Conservation (phyloP, 306 rosid species). For the Prosopis cineraria region DNA sequence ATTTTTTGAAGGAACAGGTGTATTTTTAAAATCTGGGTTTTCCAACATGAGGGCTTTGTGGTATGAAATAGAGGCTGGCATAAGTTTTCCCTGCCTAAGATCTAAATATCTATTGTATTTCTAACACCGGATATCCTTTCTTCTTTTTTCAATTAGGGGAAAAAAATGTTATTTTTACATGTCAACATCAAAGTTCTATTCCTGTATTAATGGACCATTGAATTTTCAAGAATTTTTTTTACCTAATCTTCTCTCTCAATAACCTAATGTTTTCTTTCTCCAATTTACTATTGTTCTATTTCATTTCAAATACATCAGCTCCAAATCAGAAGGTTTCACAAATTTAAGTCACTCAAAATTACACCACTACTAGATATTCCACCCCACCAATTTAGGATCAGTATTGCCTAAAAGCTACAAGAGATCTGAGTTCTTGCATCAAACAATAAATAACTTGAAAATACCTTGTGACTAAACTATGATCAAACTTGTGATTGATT, state of each 20-base stretch:
- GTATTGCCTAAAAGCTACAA: conserved; percentile 11
- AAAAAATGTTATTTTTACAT: neutral
- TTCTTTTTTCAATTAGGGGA: neutral
- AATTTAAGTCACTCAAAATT: neutral
- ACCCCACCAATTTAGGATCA: conserved; percentile 16
- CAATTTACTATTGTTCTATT: neutral
- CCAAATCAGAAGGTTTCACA: neutral
- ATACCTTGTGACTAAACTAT: conserved; percentile 84
- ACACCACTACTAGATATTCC: neutral
- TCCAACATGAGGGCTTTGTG: neutral
- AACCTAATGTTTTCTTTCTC: conserved; percentile 8
- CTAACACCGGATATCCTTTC: neutral
- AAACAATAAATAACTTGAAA: conserved; percentile 21
- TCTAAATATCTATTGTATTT: conserved; percentile 7
- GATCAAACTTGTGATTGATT: conserved; percentile 86
- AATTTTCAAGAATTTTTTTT: neutral
- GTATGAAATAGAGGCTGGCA: neutral
- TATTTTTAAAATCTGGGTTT: neutral
- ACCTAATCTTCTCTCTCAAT: neutral
- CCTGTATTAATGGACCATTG: neutral
- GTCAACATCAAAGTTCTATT: neutral
- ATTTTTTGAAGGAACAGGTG: neutral
- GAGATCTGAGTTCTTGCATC: neutral
- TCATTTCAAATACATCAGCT: conserved; percentile 6
- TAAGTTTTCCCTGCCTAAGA: neutral